Evolutionary conservation across 495 filamentous ascomycete species (phyloP), one percentile per base, ranked within the genome.

Genomic region (Antarctomyces pellizariae): DNA sequence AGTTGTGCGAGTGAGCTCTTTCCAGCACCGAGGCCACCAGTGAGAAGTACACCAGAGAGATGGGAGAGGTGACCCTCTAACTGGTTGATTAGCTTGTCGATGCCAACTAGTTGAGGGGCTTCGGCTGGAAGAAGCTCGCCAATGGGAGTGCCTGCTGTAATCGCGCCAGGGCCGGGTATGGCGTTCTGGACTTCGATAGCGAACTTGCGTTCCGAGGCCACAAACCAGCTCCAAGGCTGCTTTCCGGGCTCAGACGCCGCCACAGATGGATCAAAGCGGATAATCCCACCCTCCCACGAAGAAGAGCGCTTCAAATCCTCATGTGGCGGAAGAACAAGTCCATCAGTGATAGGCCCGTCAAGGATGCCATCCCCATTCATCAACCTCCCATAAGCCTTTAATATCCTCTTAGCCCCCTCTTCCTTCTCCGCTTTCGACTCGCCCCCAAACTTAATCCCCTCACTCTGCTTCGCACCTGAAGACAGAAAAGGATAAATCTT

Each of bases 301-400:
- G 42, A 39, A 0, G 52, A 41, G 16, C 35, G 37, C 11, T 54
- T 48, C 1, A 54, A 31, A 6, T 41, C 42, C 13, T 52, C 41
- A 11, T 53, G 44, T 5, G 50, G 35, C 8, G 56, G 56, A 4
- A 97, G 47, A 16, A 89, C 37, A 49, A 84, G 74, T 4, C 86
- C 80, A 49, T 93, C 75, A 0, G 83, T 93, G 15, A 97, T 38
- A 2, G 86, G 79, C 0, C 86, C 84, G 10, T 75, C 63, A n/a
- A 93, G 52, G 18, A 92, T 43, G 1, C 68, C 65, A 24, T 59
- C 56, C 29, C 59, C 44, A 47, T 57, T 46, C 39, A 56, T 47
- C 44, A 60, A 28, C 11, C 53, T 56, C 7, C 43, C 38, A 36
- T 67, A 72, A 10, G 67, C 53, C 25, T 58, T 50, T 26, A 47